A percentile compares a stretch with the other conserved stretches of the same genome.
phyloP scores from a whole-genome alignment of 495 filamentous ascomycete genomes.

The Xylaria sp. region DNA sequence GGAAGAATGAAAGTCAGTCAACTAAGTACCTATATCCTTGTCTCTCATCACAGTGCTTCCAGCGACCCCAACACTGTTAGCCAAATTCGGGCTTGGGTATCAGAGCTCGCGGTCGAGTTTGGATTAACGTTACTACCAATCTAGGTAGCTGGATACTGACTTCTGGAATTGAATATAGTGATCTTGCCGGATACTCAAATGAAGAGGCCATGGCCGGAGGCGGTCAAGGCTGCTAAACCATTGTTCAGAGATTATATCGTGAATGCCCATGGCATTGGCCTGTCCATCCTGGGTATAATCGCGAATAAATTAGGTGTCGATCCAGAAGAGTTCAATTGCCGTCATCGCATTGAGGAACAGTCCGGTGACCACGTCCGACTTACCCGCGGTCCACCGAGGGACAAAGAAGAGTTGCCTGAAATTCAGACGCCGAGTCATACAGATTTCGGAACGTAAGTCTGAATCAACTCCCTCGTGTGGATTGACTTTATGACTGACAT shows the following conservation, averaged over 20 bases:
- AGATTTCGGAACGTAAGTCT: slow-evolving; percentile 53
- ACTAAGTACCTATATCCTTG: neutral
- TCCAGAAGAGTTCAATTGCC: slow-evolving; percentile 49
- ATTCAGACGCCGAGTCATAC: slow-evolving; percentile 46
- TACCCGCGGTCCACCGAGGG: slow-evolving; percentile 39
- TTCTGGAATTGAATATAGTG: slow-evolving; percentile 51
- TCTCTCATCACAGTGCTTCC: slow-evolving; percentile 28
- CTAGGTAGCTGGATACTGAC: neutral
- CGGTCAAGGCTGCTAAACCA: slow-evolving; percentile 48
- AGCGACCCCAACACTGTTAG: slow-evolving; percentile 32
- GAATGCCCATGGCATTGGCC: slow-evolving; percentile 57
- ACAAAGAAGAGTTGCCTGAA: slow-evolving; percentile 36
- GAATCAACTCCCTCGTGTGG: slow-evolving; percentile 29
- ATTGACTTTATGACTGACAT: neutral
- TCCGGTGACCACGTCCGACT: slow-evolving; percentile 69
- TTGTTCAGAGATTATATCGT: slow-evolving; percentile 56
- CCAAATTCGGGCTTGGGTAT: neutral
- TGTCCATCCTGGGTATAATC: slow-evolving; percentile 57
- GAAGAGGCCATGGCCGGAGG: slow-evolving; percentile 53
- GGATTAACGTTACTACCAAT: neutral
- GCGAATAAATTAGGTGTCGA: slow-evolving; percentile 59
- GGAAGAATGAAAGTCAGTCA: slow-evolving; percentile 33
- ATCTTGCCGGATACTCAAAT: slow-evolving; percentile 47
- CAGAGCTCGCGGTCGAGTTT: neutral
- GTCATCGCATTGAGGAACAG: slow-evolving; percentile 56